These are phyloP conservation scores for Zea luxurians DNA, from an alignment of 176 grass and related monocot species.

Conservation along the genomic window DNA sequence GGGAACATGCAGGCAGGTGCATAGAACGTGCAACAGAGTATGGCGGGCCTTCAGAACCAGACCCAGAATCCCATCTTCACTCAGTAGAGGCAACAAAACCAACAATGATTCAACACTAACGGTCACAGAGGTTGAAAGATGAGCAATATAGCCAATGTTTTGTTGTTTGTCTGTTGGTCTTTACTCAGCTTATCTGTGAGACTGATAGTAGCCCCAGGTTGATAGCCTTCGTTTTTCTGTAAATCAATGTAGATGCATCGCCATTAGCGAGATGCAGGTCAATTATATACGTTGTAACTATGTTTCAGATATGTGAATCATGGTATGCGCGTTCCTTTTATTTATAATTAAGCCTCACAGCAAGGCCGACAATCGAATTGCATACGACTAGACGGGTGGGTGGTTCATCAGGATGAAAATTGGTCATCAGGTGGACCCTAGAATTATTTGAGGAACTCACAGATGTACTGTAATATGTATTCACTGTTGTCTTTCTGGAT, in stretches of 20 bases:
- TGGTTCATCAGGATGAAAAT: too few species aligned
- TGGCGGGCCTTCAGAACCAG: constrained; percentile 69
- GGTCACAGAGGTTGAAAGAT: neutral
- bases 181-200: too few species aligned
- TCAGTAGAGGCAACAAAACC: constrained; percentile 86
- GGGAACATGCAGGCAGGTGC: constrained; percentile 61
- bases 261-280: too few species aligned
- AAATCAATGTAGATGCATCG: neutral
- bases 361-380: neutral
- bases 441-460: too few species aligned
- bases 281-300: neutral
- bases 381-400: too few species aligned
- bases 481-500: too few species aligned
- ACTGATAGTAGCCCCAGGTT: too few species aligned
- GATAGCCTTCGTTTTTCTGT: neutral
- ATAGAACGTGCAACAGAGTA: constrained; percentile 79
- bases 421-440: too few species aligned
- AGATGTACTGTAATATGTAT: too few species aligned
- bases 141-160: neutral
- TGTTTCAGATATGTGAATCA: neutral
- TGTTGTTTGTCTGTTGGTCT: too few species aligned
- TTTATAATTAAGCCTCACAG: neutral
- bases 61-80: constrained; percentile 70
- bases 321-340: neutral
- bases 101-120: constrained; percentile 46